Percentiles rank a stretch among this genome's conserved stretches.
These are phyloP conservation scores for Camelina neglecta DNA, from an alignment of 345 rosid genomes.

Conservation along the genomic window DNA sequence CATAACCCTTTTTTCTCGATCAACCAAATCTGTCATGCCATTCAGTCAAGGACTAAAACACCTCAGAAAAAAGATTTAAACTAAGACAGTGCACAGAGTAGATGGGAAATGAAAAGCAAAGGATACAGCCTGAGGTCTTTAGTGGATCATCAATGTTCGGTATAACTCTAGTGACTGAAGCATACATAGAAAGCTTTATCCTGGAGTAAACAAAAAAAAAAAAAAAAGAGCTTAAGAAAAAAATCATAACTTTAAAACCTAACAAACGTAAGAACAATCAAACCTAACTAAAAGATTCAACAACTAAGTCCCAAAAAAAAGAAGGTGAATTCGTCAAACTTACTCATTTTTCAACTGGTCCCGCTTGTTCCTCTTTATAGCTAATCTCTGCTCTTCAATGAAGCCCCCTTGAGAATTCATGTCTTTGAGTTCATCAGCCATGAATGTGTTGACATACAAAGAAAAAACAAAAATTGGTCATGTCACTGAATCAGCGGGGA, in stretches of 20 bases:
- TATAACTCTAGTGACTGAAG: slow-evolving; percentile 68
- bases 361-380: slow-evolving; percentile 52
- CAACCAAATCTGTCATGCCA: slow-evolving; percentile 58
- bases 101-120: slow-evolving; percentile 14
- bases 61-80: neutral
- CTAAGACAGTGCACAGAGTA: slow-evolving; percentile 1
- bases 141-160: slow-evolving; percentile 62
- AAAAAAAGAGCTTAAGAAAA: neutral
- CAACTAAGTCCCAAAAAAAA: too few relatives aligned
- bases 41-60: slow-evolving; percentile 46
- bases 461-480: neutral
- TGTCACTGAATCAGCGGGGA: neutral
- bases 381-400: slow-evolving; percentile 53
- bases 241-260: neutral
- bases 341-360: slow-evolving; percentile 59
- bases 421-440: slow-evolving; percentile 50
- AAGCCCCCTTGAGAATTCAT: slow-evolving; percentile 50
- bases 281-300: neutral
- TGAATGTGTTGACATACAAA: slow-evolving; percentile 48
- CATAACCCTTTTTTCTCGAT: slow-evolving; percentile 56
- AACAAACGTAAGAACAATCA: neutral
- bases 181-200: slow-evolving; percentile 81
- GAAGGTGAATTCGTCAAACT: slow-evolving; percentile 26
- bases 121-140: slow-evolving; percentile 76
- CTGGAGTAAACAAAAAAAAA: slow-evolving; percentile 48